Evolutionary conservation across 257 asterid species (phyloP), one percentile per base, ranked within the genome.

Genomic region (Gentiana macrophylla): DNA sequence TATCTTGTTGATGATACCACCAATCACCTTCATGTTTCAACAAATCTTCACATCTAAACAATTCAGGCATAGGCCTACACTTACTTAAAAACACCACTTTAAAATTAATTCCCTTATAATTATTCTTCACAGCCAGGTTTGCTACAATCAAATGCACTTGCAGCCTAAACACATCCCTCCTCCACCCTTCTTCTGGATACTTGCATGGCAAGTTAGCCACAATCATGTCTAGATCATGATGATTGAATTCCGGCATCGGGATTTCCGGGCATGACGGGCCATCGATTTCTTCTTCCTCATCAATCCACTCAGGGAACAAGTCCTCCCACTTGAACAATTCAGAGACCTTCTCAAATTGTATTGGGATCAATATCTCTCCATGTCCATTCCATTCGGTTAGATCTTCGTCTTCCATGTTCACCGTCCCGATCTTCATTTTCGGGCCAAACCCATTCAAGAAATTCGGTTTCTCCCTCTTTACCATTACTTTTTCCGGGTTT

Each of bases 251-350:
- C 12, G 96, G 98, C 93, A 83, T 81, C 8, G 96, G 97, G 32
- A 91, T 79, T 49, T 87, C 96, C 1, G 98, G 98, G 65, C 98
- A 91, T 0, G 62, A 52, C 2, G 95, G 62, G 1, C 96, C 97
- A 9, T 89, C 89, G 41, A 60, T 74, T 62, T 91, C 97, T 58
- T 91, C 96, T 47, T 91, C 98, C 59, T 91, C 98, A 47, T 91
- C 97, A 57, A 91, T 87, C 98, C 98, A 91, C 47, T 84, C 98
- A 9, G 97, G 98, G 60, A 84, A 91, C 35, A 87, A 49, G 43
- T 77, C 77, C 56, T 83, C 75, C 98, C 98, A 91, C 58, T 81
- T 76, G 0, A 91, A 78, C 8, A 72, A 38, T 32, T 70, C 63
- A 0, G 95, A 82, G 0, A 81, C 94, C 53, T 38, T 57, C 8